Evolutionary conservation across 2,329 filamentous ascomycete genomes (phyloP).

Genomic region (Aspergillus sp.): DNA sequence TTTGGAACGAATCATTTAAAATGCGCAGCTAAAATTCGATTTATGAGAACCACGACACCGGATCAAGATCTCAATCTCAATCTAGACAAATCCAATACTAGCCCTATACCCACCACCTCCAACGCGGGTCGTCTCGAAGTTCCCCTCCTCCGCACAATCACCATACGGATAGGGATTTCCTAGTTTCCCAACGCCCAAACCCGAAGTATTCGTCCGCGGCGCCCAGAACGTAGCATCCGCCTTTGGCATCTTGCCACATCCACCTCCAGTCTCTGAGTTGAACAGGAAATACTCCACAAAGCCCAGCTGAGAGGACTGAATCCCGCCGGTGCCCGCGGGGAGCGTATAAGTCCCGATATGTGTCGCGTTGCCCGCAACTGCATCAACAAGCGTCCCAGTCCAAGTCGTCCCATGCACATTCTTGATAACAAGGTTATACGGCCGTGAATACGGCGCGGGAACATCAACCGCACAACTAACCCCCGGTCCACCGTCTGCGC

Average conservation of each 20-base stretch:
- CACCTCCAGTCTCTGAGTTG: conserved; percentile 10
- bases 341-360: conserved; percentile 23
- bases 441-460: conserved; percentile 11
- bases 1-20: too few species aligned
- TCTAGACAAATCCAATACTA: conserved; percentile 14
- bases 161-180: conserved; percentile 21
- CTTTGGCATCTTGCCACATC: conserved; percentile 12
- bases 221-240: conserved; percentile 15
- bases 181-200: conserved; percentile 7
- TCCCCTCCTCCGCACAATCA: conserved; percentile 19
- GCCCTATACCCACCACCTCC: conserved; percentile 7
- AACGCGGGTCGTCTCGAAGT: conserved; percentile 8
- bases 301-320: conserved; percentile 17
- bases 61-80: too few species aligned
- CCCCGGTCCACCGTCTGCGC: conserved; percentile 22
- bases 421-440: conserved; percentile 16
- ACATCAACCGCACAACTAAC: conserved; percentile 21
- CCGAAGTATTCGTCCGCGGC: conserved; percentile 10
- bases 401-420: conserved; percentile 20
- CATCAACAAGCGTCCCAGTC: conserved; percentile 22
- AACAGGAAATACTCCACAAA: conserved; percentile 26
- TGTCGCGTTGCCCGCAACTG: conserved; percentile 10
- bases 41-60: too few species aligned
- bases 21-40: too few species aligned
- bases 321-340: conserved; percentile 15